These are phyloP conservation scores for Naematelia encephala DNA, from an alignment of 768 basidiomycete genomes.

Conservation along the genomic window DNA sequence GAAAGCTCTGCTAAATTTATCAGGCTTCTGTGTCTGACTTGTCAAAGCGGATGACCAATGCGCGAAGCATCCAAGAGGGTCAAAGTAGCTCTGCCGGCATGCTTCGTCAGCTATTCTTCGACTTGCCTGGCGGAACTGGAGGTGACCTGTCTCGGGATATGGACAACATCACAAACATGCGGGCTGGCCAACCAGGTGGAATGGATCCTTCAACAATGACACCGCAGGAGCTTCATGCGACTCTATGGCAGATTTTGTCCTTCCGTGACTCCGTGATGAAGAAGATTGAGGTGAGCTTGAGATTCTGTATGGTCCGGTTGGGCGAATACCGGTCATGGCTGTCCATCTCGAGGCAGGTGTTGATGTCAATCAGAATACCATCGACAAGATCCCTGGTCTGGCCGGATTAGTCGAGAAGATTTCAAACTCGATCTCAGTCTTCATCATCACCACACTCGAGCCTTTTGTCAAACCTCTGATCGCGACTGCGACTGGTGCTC, in stretches of 20 bases:
- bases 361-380: slow-evolving; percentile 37
- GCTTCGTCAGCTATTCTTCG: slow-evolving; percentile 40
- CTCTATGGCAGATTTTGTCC: slow-evolving; percentile 77
- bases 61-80: slow-evolving; percentile 58
- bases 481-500: slow-evolving; percentile 63
- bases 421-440: slow-evolving; percentile 68
- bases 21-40: slow-evolving; percentile 79
- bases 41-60: slow-evolving; percentile 70
- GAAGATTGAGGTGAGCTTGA: slow-evolving; percentile 57
- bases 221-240: slow-evolving; percentile 79
- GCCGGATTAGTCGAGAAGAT: slow-evolving; percentile 69
- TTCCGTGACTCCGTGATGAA: slow-evolving; percentile 81
- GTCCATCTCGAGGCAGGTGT: too few species aligned
- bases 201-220: slow-evolving; percentile 74
- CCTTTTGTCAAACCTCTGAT: slow-evolving; percentile 77
- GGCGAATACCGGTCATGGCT: neutral
- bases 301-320: neutral
- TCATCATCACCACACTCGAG: slow-evolving; percentile 74
- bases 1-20: neutral
- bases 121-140: slow-evolving; percentile 52
- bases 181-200: slow-evolving; percentile 60
- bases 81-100: slow-evolving; percentile 28
- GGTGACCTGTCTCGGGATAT: slow-evolving; percentile 65
- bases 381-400: slow-evolving; percentile 80
- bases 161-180: slow-evolving; percentile 64